Evolutionary conservation across 306 rosid genomes (phyloP), one percentile per base, ranked within the genome.

Genomic region (Vigna hirtella): DNA sequence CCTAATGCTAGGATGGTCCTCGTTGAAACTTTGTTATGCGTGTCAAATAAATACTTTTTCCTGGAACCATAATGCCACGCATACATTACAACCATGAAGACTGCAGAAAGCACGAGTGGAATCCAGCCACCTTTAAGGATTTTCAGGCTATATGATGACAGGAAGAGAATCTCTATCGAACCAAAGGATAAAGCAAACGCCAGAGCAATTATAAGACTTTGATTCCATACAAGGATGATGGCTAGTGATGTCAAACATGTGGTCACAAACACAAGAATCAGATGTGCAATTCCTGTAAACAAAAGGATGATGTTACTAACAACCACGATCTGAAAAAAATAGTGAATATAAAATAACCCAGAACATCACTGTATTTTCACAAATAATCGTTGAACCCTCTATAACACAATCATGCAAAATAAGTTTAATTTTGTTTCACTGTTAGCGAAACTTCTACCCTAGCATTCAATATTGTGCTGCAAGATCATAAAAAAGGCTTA

Each of bases 1-100:
- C 98, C 99, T 72, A 90, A 81, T 36, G 91, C 82, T 64, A 96
- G 88, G 84, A 96, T 66, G 90, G 83, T 88, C 86, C 63, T 90
- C 92, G 89, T 88, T 56, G 98, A 90, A 76, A 93, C 91, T 93
- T 96, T 93, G 91, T 85, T 91, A 77, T 91, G 98, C 85, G 81
- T 76, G 87, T 96, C 99, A 77, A 79, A 87, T 52, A 86, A 72
- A 82, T 91, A 93, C 77, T 91, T 93, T 79, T 91, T 96, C 72
- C 88, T 85, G 14, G 85, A 82, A 66, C 98, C 99, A 77, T 93
- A 93, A 73, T 96, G 98, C 99, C 99, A 96, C 38, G 70, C 88
- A 56, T 83, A 88, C 97, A 96, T 96, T 61, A 87, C 81, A 79
- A 86, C 73, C 82, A 91, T 61, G 86, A 85, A 91, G 59, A 85